phyloP scores from a whole-genome alignment of 495 filamentous ascomycete genomes.

The Clohesyomyces aquaticus region DNA sequence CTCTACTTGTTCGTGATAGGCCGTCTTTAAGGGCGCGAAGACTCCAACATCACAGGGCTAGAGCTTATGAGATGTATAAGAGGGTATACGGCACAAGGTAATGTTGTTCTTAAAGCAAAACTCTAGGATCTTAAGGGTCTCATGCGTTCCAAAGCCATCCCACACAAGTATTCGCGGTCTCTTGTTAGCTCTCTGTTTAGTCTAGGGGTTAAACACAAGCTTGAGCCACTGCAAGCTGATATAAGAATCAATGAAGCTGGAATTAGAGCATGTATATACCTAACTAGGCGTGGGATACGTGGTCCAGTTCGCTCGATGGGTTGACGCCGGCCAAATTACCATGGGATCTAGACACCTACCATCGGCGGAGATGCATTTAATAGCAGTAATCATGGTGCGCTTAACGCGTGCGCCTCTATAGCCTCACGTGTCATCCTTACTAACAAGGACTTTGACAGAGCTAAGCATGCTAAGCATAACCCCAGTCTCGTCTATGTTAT shows the following conservation, averaged over 20 bases:
- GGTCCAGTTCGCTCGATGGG: neutral
- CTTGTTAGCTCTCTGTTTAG: constrained; percentile 1
- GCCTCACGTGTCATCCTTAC: neutral
- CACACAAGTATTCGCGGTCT: neutral
- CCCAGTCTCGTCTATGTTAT: neutral
- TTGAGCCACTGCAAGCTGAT: constrained; percentile 1
- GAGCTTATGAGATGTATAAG: constrained; percentile 1
- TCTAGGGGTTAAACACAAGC: neutral
- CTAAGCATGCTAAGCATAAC: constrained; percentile 1
- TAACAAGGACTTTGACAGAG: neutral
- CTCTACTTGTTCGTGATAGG: neutral
- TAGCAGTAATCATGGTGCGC: constrained; percentile 1
- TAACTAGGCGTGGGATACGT: neutral
- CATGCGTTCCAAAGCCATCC: neutral
- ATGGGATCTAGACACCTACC: neutral
- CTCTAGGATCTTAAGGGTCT: neutral
- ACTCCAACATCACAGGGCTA: neutral
- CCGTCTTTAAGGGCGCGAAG: neutral
- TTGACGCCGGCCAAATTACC: neutral
- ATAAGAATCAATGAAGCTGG: neutral
- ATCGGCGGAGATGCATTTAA: neutral
- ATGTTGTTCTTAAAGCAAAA: constrained; percentile 1
- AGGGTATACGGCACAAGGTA: neutral
- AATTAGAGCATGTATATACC: neutral
- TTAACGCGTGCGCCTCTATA: neutral